phyloP scores from a whole-genome alignment of 192 early-diverging fungal genomes.

The Coemansia sp. region DNA sequence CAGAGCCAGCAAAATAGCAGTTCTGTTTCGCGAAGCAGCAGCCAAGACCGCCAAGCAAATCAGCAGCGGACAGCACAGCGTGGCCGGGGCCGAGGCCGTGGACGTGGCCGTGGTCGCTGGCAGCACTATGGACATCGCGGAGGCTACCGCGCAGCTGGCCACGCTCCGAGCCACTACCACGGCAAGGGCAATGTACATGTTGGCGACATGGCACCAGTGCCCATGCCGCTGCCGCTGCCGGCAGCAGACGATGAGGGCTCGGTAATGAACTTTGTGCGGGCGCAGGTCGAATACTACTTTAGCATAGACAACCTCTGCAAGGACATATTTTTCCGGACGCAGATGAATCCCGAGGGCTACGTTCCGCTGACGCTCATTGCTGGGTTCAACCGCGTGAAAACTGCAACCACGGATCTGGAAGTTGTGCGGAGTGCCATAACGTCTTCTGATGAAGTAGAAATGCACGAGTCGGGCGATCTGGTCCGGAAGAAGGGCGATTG shows the following conservation, averaged over 20 bases:
- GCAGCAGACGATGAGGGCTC: conserved; percentile 42
- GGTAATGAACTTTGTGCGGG: conserved; percentile 42
- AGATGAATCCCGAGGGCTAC: conserved; percentile 87
- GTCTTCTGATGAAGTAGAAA: conserved; percentile 59
- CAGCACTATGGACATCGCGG: conserved; percentile 16
- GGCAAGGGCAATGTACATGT: conserved; percentile 53
- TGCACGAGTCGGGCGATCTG: conserved; percentile 53
- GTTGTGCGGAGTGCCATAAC: conserved; percentile 61
- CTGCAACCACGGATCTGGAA: conserved; percentile 63
- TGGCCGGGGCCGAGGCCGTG: conserved; percentile 22
- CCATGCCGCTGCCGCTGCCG: conserved; percentile 33
- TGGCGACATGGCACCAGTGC: conserved; percentile 16
- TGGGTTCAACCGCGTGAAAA: conserved; percentile 86
- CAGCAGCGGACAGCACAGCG: conserved; percentile 6
- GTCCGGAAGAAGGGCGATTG: conserved; percentile 75
- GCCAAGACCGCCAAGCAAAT: conserved; percentile 12
- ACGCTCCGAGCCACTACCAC: conserved; percentile 47
- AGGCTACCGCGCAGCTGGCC: conserved; percentile 31
- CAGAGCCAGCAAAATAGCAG: conserved; percentile 5
- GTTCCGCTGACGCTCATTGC: conserved; percentile 76
- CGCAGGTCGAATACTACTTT: conserved; percentile 91
- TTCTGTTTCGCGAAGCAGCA: conserved; percentile 11
- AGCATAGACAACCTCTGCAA: conserved; percentile 95
- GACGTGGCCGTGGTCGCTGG: conserved; percentile 31
- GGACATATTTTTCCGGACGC: conserved; percentile 88